Conservation (phyloP, 306 rosid species). For the Vigna angularis region DNA sequence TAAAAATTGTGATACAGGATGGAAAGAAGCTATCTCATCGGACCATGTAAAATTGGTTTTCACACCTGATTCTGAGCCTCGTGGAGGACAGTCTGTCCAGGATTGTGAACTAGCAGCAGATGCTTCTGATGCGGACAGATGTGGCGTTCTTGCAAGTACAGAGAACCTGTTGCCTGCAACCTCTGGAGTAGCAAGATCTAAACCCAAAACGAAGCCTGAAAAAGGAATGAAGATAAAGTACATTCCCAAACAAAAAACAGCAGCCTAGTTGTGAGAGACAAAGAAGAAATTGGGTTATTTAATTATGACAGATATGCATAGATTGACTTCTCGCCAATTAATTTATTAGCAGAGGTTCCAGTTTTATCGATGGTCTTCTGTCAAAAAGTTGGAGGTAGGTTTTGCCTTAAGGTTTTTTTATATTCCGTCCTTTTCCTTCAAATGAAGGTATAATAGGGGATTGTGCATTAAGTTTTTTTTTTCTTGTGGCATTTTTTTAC, state of each 20-base stretch:
- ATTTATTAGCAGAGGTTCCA: slow-evolving; percentile 79
- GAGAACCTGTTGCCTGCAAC: slow-evolving; percentile 47
- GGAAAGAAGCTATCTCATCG: slow-evolving; percentile 84
- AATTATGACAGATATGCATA: slow-evolving; percentile 60
- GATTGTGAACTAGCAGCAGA: slow-evolving; percentile 45
- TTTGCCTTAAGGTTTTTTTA: slow-evolving; percentile 58
- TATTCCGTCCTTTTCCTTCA: slow-evolving; percentile 54
- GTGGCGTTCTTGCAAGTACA: slow-evolving; percentile 56
- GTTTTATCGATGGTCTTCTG: slow-evolving; percentile 80
- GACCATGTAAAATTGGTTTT: slow-evolving; percentile 73
- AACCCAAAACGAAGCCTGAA: slow-evolving; percentile 59
- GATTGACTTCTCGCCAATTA: slow-evolving; percentile 54
- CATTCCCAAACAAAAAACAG: slow-evolving; percentile 69
- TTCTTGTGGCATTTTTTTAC: slow-evolving; percentile 39
- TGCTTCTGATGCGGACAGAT: slow-evolving; percentile 43
- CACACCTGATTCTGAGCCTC: slow-evolving; percentile 53
- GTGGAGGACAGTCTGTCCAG: slow-evolving; percentile 42
- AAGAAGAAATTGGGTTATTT: slow-evolving; percentile 51
- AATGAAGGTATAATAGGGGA: slow-evolving; percentile 48
- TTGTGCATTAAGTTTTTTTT: slow-evolving; percentile 47
- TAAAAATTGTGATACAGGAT: slow-evolving; percentile 63
- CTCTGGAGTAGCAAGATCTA: slow-evolving; percentile 57
- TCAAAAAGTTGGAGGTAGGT: slow-evolving; percentile 63
- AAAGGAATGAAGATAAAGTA: slow-evolving; percentile 68
- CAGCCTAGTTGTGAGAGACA: slow-evolving; percentile 49